Evolutionary conservation across 1,139 yeast genomes (phyloP).

Genomic region (Kodamaea plutei): DNA sequence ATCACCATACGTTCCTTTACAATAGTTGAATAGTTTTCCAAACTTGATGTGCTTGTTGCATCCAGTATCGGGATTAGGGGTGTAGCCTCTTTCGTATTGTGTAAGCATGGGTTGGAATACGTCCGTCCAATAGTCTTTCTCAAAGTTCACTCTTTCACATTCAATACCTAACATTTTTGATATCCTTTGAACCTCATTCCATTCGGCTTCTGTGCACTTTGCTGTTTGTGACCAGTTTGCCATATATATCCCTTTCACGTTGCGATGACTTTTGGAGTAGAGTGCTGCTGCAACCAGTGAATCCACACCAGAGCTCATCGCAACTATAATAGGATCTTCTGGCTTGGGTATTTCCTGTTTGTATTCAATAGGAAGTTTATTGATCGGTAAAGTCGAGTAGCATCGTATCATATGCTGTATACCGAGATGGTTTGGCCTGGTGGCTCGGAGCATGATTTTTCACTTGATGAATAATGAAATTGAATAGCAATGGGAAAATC

Average conservation of each 20-base stretch:
- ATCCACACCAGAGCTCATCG: conserved; percentile 97
- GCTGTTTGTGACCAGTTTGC: conserved; percentile 80
- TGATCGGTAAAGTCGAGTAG: conserved; percentile 4
- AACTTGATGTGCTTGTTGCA: conserved; percentile 86
- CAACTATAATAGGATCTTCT: conserved; percentile 66
- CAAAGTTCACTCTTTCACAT: conserved; percentile 77
- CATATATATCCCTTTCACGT: conserved; percentile 83
- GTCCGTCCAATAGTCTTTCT: conserved; percentile 84
- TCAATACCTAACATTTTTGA: conserved; percentile 60
- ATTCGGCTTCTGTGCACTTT: conserved; percentile 78
- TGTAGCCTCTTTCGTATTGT: conserved; percentile 62
- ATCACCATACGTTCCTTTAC: conserved; percentile 34
- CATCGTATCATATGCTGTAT: too few relatives aligned
- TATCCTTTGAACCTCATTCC: conserved; percentile 76
- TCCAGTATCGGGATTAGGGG: conserved; percentile 94
- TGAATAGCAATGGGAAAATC: too few relatives aligned
- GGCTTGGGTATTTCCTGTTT: conserved; percentile 43
- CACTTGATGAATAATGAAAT: too few relatives aligned
- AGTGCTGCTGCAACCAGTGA: conserved; percentile 86
- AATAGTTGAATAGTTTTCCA: conserved; percentile 63
- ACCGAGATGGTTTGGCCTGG: too few relatives aligned
- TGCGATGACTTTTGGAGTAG: conserved; percentile 46
- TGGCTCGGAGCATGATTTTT: too few relatives aligned
- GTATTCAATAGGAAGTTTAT: conserved; percentile 6
- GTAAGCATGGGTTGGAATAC: conserved; percentile 91